Percentiles rank a stretch among this genome's conserved stretches.
These are phyloP conservation scores for Thelonectria olida DNA, from an alignment of 2,329 filamentous ascomycete genomes.

Conservation along the genomic window DNA sequence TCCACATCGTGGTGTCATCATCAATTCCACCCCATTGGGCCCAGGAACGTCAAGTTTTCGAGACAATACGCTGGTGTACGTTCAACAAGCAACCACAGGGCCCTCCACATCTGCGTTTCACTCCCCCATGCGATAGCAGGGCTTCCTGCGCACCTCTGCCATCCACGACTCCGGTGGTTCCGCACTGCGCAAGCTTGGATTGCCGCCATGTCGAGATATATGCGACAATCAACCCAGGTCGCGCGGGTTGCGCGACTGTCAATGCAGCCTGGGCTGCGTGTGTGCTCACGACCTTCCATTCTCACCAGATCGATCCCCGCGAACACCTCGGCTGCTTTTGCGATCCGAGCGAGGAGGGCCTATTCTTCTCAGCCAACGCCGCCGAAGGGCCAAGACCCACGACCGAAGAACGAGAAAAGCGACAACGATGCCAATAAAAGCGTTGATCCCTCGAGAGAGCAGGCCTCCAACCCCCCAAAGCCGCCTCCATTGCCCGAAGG, in stretches of 20 bases:
- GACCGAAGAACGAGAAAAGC: slow-evolving; percentile 38
- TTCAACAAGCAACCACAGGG: slow-evolving; percentile 13
- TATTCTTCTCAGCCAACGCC: slow-evolving; percentile 52
- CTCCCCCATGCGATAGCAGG: slow-evolving; percentile 47
- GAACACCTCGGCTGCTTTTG: slow-evolving; percentile 39
- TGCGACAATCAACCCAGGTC: slow-evolving; percentile 73
- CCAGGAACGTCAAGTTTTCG: slow-evolving; percentile 27
- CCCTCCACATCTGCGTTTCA: slow-evolving; percentile 28
- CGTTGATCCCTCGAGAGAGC: slow-evolving; percentile 25
- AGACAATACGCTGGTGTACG: slow-evolving; percentile 19
- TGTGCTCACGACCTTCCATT: slow-evolving; percentile 50
- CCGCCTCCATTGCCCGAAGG: slow-evolving; percentile 53
- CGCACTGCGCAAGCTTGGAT: slow-evolving; percentile 44
- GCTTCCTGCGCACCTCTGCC: slow-evolving; percentile 30
- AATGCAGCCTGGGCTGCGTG: slow-evolving; percentile 60
- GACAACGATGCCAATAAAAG: slow-evolving; percentile 32
- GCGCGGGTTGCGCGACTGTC: slow-evolving; percentile 69
- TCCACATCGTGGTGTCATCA: slow-evolving; percentile 43
- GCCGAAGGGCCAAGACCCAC: slow-evolving; percentile 46
- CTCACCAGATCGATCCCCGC: slow-evolving; percentile 43
- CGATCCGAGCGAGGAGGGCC: slow-evolving; percentile 44
- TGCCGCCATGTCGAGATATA: slow-evolving; percentile 69
- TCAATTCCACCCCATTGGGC: slow-evolving; percentile 35
- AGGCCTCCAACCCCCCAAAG: slow-evolving; percentile 36
- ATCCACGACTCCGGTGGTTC: slow-evolving; percentile 45